Percentiles rank a stretch among this genome's conserved stretches.
Conservation (phyloP, 306 rosid species). For the Cucumis cinereus region DNA sequence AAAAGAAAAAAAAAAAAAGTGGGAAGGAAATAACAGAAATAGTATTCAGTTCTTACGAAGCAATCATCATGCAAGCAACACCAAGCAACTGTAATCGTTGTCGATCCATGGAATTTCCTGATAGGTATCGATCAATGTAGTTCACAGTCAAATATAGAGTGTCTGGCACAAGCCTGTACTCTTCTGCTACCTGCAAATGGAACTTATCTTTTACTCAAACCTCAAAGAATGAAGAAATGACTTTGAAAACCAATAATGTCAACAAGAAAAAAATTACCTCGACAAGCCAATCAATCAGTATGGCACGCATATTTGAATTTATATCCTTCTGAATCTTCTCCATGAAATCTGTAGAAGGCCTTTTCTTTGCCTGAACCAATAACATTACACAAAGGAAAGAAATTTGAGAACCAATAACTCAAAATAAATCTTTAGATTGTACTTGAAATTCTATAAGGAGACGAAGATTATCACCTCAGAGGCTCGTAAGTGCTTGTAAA, state of each 20-base stretch:
- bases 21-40: not conserved
- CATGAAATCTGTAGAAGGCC: conserved; percentile 82
- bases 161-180: conserved; percentile 92
- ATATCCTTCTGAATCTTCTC: conserved; percentile 78
- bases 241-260: not conserved
- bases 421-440: not conserved
- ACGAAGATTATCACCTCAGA: conserved; percentile 48
- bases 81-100: conserved; percentile 84
- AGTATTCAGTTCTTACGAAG: conserved; percentile 55
- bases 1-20: no score
- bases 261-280: conserved; percentile 43
- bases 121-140: conserved; percentile 85
- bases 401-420: not conserved
- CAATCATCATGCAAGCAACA: conserved; percentile 97
- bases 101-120: conserved; percentile 78
- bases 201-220: not conserved
- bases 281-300: conserved; percentile 89
- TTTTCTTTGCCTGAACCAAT: conserved; percentile 55
- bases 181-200: conserved; percentile 81
- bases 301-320: conserved; percentile 77
- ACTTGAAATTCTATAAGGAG: not conserved
- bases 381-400: not conserved
- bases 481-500: conserved; percentile 81
- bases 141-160: conserved; percentile 85
- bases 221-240: not conserved